Conservation (phyloP, 345 rosid species). For the Camelina neglecta region DNA sequence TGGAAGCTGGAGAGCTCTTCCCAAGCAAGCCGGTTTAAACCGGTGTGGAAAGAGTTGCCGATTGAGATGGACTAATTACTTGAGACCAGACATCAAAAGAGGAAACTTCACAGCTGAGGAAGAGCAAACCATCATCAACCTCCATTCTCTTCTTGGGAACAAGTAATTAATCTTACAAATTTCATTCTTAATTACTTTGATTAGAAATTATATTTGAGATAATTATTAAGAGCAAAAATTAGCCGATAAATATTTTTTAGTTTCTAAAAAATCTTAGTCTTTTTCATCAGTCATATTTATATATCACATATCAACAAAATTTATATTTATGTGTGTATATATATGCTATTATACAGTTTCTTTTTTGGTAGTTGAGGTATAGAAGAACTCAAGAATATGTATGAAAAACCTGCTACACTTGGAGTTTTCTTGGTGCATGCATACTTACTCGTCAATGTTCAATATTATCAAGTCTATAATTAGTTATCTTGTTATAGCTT, state of each 20-base stretch:
- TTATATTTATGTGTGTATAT: background rate
- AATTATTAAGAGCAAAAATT: background rate
- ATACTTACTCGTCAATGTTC: slow-evolving; percentile 37
- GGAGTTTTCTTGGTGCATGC: slow-evolving; percentile 41
- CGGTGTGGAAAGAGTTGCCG: slow-evolving; percentile 89
- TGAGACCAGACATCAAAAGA: slow-evolving; percentile 77
- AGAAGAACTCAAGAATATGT: background rate
- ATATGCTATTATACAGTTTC: background rate
- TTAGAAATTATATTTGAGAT: slow-evolving; percentile 3
- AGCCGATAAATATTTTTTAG: background rate
- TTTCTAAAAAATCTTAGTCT: background rate
- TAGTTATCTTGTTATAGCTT: slow-evolving; percentile 13
- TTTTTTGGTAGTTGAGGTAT: slow-evolving; percentile 26
- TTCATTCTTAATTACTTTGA: background rate
- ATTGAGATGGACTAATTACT: slow-evolving; percentile 78
- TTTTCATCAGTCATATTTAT: background rate
- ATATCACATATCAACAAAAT: slow-evolving; percentile 1
- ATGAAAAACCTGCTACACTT: slow-evolving; percentile 36
- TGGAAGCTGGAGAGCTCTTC: slow-evolving; percentile 88
- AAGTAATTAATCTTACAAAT: slow-evolving; percentile 50
- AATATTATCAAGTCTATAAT: slow-evolving; percentile 6
- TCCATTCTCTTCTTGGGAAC: slow-evolving; percentile 73
- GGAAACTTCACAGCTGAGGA: slow-evolving; percentile 78
- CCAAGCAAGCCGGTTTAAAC: slow-evolving; percentile 71
- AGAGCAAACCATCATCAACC: slow-evolving; percentile 70